These are phyloP conservation scores for Candida dajiaensis DNA, from an alignment of 805 yeast genomes.

Conservation along the genomic window DNA sequence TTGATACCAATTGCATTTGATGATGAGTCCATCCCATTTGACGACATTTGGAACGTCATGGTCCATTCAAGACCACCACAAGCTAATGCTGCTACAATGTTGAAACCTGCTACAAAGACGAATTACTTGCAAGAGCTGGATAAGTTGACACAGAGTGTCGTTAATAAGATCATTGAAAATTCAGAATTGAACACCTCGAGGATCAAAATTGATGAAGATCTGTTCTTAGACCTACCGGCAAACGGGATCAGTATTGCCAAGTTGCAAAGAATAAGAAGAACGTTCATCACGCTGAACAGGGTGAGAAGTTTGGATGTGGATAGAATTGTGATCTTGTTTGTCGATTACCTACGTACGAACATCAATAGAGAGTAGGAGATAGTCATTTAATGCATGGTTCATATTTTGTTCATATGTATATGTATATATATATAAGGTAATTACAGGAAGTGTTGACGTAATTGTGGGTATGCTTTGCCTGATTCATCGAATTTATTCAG, in stretches of 20 bases:
- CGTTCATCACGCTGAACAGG: conserved; percentile 75
- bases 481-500: conserved; percentile 12
- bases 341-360: conserved; percentile 68
- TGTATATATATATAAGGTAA: conserved; percentile 5
- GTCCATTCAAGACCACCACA: conserved; percentile 50
- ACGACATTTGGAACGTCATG: conserved; percentile 60
- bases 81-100: conserved; percentile 80
- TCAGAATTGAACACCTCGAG: conserved; percentile 42
- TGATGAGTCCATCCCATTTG: conserved; percentile 51
- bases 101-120: conserved; percentile 73
- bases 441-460: conserved; percentile 5
- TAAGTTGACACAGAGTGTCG: conserved; percentile 57
- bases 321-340: conserved; percentile 66
- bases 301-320: conserved; percentile 67
- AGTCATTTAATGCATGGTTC: background rate
- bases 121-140: conserved; percentile 79
- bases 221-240: conserved; percentile 58
- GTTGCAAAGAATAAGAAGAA: conserved; percentile 76
- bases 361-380: conserved; percentile 19
- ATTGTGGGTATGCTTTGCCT: conserved; percentile 8
- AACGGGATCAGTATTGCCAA: conserved; percentile 62
- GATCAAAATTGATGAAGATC: conserved; percentile 36
- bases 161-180: conserved; percentile 54
- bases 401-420: no score
- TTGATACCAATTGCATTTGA: conserved; percentile 59